Evolutionary conservation across 1,284 basidiomycete genomes (phyloP), one percentile per base, ranked within the genome.

Genomic region (Ceratobasidium sp.): DNA sequence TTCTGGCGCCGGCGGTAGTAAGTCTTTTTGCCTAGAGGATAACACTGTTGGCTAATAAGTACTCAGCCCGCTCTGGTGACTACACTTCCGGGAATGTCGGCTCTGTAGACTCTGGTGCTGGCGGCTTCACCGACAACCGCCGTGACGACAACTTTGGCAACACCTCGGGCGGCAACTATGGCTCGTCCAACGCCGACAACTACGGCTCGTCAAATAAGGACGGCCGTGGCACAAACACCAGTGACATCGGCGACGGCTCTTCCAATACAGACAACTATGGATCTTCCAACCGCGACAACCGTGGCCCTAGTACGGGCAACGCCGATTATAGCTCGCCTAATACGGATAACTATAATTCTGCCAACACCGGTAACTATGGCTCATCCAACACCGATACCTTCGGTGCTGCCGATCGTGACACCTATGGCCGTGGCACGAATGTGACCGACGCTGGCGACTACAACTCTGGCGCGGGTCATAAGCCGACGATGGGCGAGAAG

Each of bases 401-500:
- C 19, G 66, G 66, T 16, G 19, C 53, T 13, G 16, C 53, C n/a
- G 54, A 59, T 53, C 31, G 27, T n/a, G 66, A 71, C 22, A 58
- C 66, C 2, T 71, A 71, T n/a, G 66, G 54, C 19, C 66, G 66
- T 59, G 66, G 66, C 24, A 48, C 53, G 24, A 59, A 65, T 19
- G 63, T 54, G 16, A 59, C 54, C 22, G 66, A 41, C 7, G 54
- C 54, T 16, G 66, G 54, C 0, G 22, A 24, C 27, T 24, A 58
- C 31, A 34, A 71, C 24, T n/a, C 54, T 24, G 34, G 27, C 27
- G 22, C 14, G 27, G 54, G 46, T 27, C 66, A 59, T 29, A 71
- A 71, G 66, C 66, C 66, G 24, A 59, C 66, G 2, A 49, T 71
- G 54, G 66, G 66, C 54, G 66, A 71, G 54, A 71, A 71, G 43